A percentile compares a stretch with the other conserved stretches of the same genome.
Evolutionary conservation across 345 rosid species (phyloP).

Genomic region (Microcos paniculata): DNA sequence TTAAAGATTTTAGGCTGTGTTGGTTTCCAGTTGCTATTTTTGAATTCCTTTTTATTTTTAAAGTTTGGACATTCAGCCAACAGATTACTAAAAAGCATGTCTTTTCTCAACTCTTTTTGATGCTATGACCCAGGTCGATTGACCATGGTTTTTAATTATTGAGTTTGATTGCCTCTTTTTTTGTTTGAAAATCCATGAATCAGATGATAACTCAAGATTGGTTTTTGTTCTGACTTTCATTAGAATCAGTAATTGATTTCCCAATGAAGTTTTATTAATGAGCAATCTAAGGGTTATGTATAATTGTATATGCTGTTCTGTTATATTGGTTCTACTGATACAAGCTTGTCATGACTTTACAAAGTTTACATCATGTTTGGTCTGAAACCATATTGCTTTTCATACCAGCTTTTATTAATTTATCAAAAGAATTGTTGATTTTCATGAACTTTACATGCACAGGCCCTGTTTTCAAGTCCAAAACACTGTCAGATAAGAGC

Average conservation of each 20-base stretch:
- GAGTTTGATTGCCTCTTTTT: neutral
- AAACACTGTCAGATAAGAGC: neutral
- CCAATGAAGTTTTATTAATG: neutral
- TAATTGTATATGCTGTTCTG: neutral
- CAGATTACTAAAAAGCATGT: too few relatives aligned
- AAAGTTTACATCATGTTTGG: neutral
- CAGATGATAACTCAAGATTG: neutral
- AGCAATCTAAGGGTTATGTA: neutral
- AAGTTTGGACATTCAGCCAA: too few relatives aligned
- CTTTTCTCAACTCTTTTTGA: neutral
- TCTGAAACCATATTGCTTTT: neutral
- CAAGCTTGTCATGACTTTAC: neutral
- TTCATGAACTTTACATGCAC: neutral
- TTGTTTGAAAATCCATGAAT: neutral
- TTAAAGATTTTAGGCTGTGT: neutral
- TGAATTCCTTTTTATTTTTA: neutral
- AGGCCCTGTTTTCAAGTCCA: neutral
- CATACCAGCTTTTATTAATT: too few relatives aligned
- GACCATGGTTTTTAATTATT: neutral
- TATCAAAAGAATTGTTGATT: constrained; percentile 1
- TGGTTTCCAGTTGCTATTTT: neutral
- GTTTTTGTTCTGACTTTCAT: neutral
- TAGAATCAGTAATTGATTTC: neutral
- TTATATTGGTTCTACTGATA: neutral
- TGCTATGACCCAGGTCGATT: neutral